Evolutionary conservation across 2,329 filamentous ascomycete species (phyloP).

Genomic region (Harringtonia lauricola): DNA sequence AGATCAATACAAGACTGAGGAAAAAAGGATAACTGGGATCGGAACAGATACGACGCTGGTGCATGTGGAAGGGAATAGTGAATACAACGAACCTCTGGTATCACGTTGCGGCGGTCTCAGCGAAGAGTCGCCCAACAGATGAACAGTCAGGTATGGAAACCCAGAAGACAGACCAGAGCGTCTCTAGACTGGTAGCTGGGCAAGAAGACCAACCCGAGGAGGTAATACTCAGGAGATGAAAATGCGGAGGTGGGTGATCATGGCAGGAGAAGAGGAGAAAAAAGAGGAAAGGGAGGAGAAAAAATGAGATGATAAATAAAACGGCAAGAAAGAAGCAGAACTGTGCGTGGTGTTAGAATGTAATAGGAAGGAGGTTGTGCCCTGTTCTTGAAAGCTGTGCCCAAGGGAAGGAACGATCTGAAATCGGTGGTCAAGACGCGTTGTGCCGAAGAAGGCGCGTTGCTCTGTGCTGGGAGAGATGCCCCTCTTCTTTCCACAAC

Average conservation of each 20-base stretch:
- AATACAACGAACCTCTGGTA: background rate
- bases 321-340: background rate
- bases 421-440: background rate
- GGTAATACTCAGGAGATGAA: background rate
- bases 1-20: too few species aligned
- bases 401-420: slow-evolving; percentile 5
- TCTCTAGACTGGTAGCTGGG: background rate
- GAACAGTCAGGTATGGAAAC: background rate
- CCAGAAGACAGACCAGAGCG: background rate
- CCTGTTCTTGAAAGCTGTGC: background rate
- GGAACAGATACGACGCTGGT: too few species aligned
- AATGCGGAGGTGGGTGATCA: background rate
- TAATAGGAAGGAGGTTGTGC: background rate
- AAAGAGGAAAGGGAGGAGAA: background rate
- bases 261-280: background rate
- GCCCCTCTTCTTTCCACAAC: too few species aligned
- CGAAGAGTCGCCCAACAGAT: slow-evolving; percentile 5
- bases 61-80: background rate
- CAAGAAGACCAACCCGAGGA: background rate
- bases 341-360: too few species aligned
- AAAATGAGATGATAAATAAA: background rate
- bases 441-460: slow-evolving; percentile 5
- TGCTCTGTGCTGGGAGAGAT: background rate
- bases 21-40: background rate
- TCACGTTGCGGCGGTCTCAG: slow-evolving; percentile 2